phyloP scores from a whole-genome alignment of 83 land plant genomes.

The Thuja plicata region DNA sequence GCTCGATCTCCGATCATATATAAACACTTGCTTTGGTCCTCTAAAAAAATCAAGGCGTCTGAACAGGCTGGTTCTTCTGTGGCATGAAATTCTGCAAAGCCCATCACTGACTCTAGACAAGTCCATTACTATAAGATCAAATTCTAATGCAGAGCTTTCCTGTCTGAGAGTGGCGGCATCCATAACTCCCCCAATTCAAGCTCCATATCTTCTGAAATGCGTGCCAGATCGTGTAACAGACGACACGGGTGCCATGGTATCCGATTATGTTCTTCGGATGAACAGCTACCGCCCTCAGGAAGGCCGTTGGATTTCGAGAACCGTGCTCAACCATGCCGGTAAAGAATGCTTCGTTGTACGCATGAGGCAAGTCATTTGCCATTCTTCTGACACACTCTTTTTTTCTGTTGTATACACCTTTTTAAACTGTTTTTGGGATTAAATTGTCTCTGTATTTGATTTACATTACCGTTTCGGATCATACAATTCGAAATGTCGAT shows the following conservation, averaged over 20 bases:
- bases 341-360: slow-evolving; percentile 88
- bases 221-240: slow-evolving; percentile 96
- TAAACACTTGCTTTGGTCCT: slow-evolving; percentile 30
- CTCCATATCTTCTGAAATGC: slow-evolving; percentile 77
- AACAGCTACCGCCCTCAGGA: slow-evolving; percentile 76
- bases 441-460: too few species aligned
- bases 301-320: slow-evolving; percentile 90
- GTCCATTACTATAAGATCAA: slow-evolving; percentile 23
- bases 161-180: slow-evolving; percentile 39
- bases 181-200: slow-evolving; percentile 89
- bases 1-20: slow-evolving; percentile 46
- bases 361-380: slow-evolving; percentile 38
- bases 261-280: slow-evolving; percentile 68
- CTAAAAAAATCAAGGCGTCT: slow-evolving; percentile 33
- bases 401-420: too few species aligned
- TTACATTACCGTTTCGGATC: too few species aligned
- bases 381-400: not conserved
- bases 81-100: slow-evolving; percentile 68
- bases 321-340: slow-evolving; percentile 85
- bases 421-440: too few species aligned
- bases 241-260: slow-evolving; percentile 87
- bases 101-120: slow-evolving; percentile 52
- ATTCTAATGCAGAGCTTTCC: slow-evolving; percentile 11
- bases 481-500: too few species aligned
- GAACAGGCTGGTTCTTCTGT: slow-evolving; percentile 25